Conservation (phyloP, 768 basidiomycete genomes). For the Suillus hirtellus region DNA sequence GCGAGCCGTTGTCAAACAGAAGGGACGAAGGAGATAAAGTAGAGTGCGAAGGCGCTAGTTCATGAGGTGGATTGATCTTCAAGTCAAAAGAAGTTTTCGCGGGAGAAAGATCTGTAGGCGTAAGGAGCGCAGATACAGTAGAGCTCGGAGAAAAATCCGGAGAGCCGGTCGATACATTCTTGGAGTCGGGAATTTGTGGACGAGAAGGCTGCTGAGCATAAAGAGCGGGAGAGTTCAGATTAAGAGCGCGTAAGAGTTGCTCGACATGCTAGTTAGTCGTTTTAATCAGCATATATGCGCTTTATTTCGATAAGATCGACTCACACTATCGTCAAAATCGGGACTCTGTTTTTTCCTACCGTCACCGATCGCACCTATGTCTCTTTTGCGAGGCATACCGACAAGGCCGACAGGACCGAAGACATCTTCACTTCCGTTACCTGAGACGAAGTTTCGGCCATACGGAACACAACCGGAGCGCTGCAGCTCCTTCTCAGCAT, state of each 20-base stretch:
- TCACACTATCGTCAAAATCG: slow-evolving; percentile 50
- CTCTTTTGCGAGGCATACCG: slow-evolving; percentile 41
- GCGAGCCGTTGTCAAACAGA: slow-evolving; percentile 47
- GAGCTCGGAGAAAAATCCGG: slow-evolving; percentile 77
- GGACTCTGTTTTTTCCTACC: slow-evolving; percentile 67
- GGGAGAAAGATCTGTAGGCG: slow-evolving; percentile 75
- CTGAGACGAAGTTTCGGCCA: slow-evolving; percentile 24
- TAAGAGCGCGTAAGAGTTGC: slow-evolving; percentile 75
- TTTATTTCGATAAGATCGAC: slow-evolving; percentile 24
- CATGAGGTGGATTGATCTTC: slow-evolving; percentile 55
- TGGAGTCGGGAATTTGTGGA: slow-evolving; percentile 43
- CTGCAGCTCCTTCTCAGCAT: slow-evolving; percentile 43
- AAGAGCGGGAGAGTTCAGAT: slow-evolving; percentile 75
- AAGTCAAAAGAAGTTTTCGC: slow-evolving; percentile 55
- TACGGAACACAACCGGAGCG: slow-evolving; percentile 27
- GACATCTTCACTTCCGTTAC: slow-evolving; percentile 54
- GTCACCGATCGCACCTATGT: slow-evolving; percentile 77
- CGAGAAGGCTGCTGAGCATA: slow-evolving; percentile 44
- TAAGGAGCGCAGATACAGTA: slow-evolving; percentile 67
- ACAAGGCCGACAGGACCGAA: slow-evolving; percentile 56
- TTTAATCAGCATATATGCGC: slow-evolving; percentile 32
- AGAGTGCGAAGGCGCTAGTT: slow-evolving; percentile 34
- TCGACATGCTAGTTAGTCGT: slow-evolving; percentile 64
- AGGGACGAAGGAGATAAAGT: slow-evolving; percentile 38
- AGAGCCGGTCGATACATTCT: slow-evolving; percentile 43